Evolutionary conservation across 345 rosid genomes (phyloP), one percentile per base, ranked within the genome.

Genomic region (Arabis hirsuta): DNA sequence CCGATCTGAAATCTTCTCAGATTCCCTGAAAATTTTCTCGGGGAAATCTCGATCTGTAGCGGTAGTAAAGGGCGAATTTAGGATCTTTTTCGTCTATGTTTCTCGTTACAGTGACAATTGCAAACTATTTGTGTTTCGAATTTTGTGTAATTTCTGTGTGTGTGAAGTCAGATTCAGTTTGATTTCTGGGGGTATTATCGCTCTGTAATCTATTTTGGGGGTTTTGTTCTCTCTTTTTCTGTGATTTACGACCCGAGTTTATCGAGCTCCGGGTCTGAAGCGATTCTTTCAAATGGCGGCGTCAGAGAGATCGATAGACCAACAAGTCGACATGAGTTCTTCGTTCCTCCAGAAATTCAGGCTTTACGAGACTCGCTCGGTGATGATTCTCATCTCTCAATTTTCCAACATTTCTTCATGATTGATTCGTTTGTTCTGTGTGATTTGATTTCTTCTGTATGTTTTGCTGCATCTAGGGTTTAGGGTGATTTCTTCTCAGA

Each of bases 291-390:
- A 39, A 79, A 58, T 55, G 72, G 84, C 78, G 83, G 81, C 80
- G 22, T 60, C 79, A 63, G 81, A 80, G 72, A 61, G 74, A 72
- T 73, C 67, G 78, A 48, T 66, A 24, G 78, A 57, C 34, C 73
- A 58, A 6, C 31, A 36, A 54, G 80, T 71, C 11, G 79, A 73
- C 72, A 69, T 47, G 48, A 69, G 44, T 72, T 77, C 80, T 44
- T 69, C 76, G 12, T 84, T 79, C 58, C 82, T 95, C 76, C 92
- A 90, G 76, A 95, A 91, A 73, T 95, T 95, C 82, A 78, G 82
- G 67, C 91, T 95, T 27, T 91, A 87, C 55, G 93, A 95, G 81
- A 95, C 99, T 42, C 86, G 79, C 62, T 89, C 97, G 93, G 99
- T 95, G 68, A 72, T 71, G 44, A 45, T 65, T 67, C 67, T 50